Evolutionary conservation across 495 filamentous ascomycete species (phyloP).

Genomic region (Penicillium paradoxum): DNA sequence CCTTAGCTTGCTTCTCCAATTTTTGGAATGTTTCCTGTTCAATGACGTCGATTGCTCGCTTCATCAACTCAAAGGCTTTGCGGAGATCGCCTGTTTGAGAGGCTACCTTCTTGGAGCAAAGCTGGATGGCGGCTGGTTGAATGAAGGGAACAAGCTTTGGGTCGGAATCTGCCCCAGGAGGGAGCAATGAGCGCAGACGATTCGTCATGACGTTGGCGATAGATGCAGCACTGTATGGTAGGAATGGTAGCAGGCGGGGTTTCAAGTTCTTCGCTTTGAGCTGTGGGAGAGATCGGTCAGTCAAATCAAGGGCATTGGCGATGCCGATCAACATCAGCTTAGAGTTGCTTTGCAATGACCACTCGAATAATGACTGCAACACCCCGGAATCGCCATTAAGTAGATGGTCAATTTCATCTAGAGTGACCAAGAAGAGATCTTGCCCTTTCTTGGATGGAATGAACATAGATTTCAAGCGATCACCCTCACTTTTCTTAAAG

Average conservation of each 20-base stretch:
- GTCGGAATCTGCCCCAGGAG: conserved; percentile 39
- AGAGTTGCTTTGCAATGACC: conserved; percentile 76
- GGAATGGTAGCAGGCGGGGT: conserved; percentile 82
- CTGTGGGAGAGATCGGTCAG: conserved; percentile 89
- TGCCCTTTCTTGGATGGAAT: conserved; percentile 49
- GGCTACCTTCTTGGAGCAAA: conserved; percentile 90
- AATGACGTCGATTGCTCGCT: conserved; percentile 81
- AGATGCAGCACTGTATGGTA: conserved; percentile 87
- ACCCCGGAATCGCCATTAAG: conserved; percentile 79
- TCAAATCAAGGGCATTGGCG: conserved; percentile 93
- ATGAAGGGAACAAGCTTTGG: conserved; percentile 75
- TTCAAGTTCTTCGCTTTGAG: conserved; percentile 88
- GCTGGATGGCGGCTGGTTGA: conserved; percentile 86
- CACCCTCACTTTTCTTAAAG: conserved; percentile 50
- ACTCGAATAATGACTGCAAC: conserved; percentile 88
- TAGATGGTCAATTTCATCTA: conserved; percentile 95
- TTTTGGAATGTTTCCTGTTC: conserved; percentile 68
- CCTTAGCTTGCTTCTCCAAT: conserved; percentile 32
- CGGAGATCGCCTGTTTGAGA: conserved; percentile 90
- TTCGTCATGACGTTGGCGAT: conserved; percentile 79
- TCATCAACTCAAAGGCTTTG: conserved; percentile 91
- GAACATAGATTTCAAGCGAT: conserved; percentile 59
- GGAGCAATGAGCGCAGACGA: conserved; percentile 71
- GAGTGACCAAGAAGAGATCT: conserved; percentile 66
- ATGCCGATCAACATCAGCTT: conserved; percentile 83